Evolutionary conservation across 257 asterid genomes (phyloP).

Genomic region (Ilex asprella): DNA sequence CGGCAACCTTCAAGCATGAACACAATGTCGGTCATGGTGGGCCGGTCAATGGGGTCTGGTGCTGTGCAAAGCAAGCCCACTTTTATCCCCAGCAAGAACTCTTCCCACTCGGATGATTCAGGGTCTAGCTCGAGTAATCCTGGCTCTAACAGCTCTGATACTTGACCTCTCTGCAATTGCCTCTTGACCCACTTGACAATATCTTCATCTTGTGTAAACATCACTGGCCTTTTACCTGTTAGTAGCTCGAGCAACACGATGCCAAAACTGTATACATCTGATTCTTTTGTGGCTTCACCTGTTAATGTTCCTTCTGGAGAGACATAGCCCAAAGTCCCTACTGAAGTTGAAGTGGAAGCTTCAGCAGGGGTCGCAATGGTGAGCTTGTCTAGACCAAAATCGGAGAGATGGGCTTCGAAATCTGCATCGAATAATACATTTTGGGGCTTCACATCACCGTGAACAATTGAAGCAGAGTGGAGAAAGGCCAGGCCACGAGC

Average conservation of each 20-base stretch:
- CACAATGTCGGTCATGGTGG: slow-evolving; percentile 63
- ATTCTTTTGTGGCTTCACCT: slow-evolving; percentile 36
- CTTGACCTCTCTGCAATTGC: slow-evolving; percentile 65
- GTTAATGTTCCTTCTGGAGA: slow-evolving; percentile 51
- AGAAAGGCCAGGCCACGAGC: slow-evolving; percentile 64
- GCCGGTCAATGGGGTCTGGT: slow-evolving; percentile 57
- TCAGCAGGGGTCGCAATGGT: slow-evolving; percentile 25
- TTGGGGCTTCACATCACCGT: slow-evolving; percentile 66
- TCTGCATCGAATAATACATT: slow-evolving; percentile 67
- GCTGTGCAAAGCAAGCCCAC: slow-evolving; percentile 76
- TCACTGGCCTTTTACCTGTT: slow-evolving; percentile 64
- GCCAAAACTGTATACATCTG: slow-evolving; percentile 69
- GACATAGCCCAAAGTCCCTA: slow-evolving; percentile 53
- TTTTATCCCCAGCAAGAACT: slow-evolving; percentile 66
- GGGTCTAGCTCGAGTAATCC: slow-evolving; percentile 72
- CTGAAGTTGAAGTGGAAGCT: slow-evolving; percentile 46
- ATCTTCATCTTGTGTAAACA: slow-evolving; percentile 65
- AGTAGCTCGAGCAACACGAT: slow-evolving; percentile 57
- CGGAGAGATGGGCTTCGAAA: slow-evolving; percentile 70
- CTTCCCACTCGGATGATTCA: slow-evolving; percentile 82
- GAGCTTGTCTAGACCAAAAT: slow-evolving; percentile 59
- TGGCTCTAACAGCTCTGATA: slow-evolving; percentile 62
- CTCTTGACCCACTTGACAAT: slow-evolving; percentile 71
- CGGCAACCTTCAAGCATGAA: slow-evolving; percentile 83
- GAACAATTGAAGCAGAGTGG: slow-evolving; percentile 46